Conservation (phyloP, 2,329 filamentous ascomycete species). For the Monilinia fructicola region DNA sequence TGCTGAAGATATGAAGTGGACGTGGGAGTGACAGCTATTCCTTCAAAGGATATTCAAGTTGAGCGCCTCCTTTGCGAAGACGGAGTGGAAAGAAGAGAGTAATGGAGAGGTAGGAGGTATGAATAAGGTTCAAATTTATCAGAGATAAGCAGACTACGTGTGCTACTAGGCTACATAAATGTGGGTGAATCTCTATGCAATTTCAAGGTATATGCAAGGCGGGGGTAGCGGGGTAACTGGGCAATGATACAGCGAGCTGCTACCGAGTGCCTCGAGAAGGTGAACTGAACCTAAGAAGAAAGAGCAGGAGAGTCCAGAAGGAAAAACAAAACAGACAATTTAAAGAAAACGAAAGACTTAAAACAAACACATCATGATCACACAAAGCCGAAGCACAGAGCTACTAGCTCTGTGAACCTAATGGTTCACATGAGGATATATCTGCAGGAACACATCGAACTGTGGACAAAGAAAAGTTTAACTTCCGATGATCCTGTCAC, state of each 20-base stretch:
- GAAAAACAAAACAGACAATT: background rate
- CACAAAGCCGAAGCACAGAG: background rate
- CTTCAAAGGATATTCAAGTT: background rate
- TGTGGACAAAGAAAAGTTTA: conserved; percentile 2
- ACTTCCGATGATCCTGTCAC: conserved; percentile 24
- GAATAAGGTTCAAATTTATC: background rate
- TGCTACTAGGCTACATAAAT: background rate
- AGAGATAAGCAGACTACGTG: background rate
- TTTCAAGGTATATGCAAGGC: background rate
- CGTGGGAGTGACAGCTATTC: background rate
- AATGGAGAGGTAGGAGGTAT: background rate
- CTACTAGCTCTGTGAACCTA: background rate
- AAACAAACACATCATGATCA: conserved; percentile 1
- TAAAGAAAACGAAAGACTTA: background rate
- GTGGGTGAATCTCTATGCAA: background rate
- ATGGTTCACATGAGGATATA: conserved; percentile 20
- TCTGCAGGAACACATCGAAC: conserved; percentile 21
- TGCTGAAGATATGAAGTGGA: background rate
- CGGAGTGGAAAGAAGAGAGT: background rate
- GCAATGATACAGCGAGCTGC: background rate
- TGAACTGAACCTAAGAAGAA: background rate
- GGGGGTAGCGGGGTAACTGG: conserved; percentile 4
- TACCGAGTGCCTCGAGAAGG: conserved; percentile 1
- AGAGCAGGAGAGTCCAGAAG: background rate
- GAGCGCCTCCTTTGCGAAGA: background rate